These are phyloP conservation scores for Malassezia dermatis DNA, from an alignment of 1,284 basidiomycete genomes.

Conservation along the genomic window DNA sequence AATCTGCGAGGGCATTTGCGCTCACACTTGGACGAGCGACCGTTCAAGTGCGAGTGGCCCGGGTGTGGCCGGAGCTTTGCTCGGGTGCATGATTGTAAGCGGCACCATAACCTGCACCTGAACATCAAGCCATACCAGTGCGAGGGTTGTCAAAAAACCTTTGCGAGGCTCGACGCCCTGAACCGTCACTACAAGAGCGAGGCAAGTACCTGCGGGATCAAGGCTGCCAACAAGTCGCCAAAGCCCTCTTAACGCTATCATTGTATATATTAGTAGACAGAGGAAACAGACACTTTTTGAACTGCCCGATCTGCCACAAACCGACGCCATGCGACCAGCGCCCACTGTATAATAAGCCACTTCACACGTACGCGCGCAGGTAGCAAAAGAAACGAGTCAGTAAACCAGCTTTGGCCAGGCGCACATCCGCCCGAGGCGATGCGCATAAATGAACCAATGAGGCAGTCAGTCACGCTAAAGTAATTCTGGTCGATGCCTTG, in stretches of 20 bases:
- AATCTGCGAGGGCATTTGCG: conserved; percentile 69
- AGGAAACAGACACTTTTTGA: background rate
- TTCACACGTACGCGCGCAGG: background rate
- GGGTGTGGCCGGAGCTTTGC: conserved; percentile 90
- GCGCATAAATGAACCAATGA: conserved; percentile 34
- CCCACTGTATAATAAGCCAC: conserved; percentile 17
- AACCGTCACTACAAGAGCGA: conserved; percentile 53
- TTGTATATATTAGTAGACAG: conserved; percentile 14
- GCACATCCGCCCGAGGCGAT: conserved; percentile 28
- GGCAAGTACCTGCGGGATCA: conserved; percentile 23
- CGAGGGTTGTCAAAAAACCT: conserved; percentile 82
- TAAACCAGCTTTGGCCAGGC: conserved; percentile 27
- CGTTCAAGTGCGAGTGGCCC: conserved; percentile 82
- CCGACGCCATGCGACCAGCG: conserved; percentile 34
- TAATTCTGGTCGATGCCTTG: conserved; percentile 32
- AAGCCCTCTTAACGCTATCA: conserved; percentile 5
- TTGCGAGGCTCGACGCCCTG: conserved; percentile 81
- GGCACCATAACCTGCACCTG: conserved; percentile 56
- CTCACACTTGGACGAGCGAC: conserved; percentile 90
- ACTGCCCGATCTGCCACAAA: conserved; percentile 24
- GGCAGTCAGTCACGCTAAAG: conserved; percentile 42
- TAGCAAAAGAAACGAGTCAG: conserved; percentile 21
- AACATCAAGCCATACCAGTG: conserved; percentile 76
- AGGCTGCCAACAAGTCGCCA: conserved; percentile 16
- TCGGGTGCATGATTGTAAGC: conserved; percentile 91